These are phyloP conservation scores for Magnolia kwangsiensis DNA, from an alignment of 164 flowering plant species.

Conservation along the genomic window DNA sequence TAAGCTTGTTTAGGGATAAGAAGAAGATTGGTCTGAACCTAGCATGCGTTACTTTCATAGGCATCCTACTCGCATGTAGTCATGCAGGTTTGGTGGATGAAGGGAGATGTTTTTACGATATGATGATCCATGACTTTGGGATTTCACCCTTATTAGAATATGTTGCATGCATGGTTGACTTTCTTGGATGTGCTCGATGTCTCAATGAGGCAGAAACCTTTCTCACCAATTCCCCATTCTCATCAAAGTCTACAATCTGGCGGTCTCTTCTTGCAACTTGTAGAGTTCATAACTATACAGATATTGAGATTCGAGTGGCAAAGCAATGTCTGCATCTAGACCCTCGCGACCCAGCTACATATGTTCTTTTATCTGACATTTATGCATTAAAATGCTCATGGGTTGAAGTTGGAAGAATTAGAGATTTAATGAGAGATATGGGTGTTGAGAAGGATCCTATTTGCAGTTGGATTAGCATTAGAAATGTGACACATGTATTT, in stretches of 20 bases:
- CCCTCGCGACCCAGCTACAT: slow-evolving; percentile 4
- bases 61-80: slow-evolving; percentile 9
- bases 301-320: slow-evolving; percentile 5
- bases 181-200: slow-evolving; percentile 8
- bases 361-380: slow-evolving; percentile 13
- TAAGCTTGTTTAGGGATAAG: slow-evolving; percentile 5
- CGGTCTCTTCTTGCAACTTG: slow-evolving; percentile 10
- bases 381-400: slow-evolving; percentile 9
- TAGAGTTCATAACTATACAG: slow-evolving; percentile 2
- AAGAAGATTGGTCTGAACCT: background rate
- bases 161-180: slow-evolving; percentile 11
- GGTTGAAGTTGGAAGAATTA: slow-evolving; percentile 4
- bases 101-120: slow-evolving; percentile 5
- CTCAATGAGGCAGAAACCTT: slow-evolving; percentile 6
- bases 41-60: slow-evolving; percentile 7
- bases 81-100: slow-evolving; percentile 8
- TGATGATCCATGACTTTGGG: slow-evolving; percentile 3
- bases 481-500: slow-evolving; percentile 8
- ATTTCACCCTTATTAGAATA: slow-evolving; percentile 8
- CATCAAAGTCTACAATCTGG: slow-evolving; percentile 10
- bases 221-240: slow-evolving; percentile 5
- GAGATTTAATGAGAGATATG: slow-evolving; percentile 6
- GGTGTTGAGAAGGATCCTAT: slow-evolving; percentile 8
- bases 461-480: slow-evolving; percentile 8
- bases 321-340: background rate